Evolutionary conservation across 164 flowering plant genomes (phyloP).

Genomic region (Vitis amurensis): DNA sequence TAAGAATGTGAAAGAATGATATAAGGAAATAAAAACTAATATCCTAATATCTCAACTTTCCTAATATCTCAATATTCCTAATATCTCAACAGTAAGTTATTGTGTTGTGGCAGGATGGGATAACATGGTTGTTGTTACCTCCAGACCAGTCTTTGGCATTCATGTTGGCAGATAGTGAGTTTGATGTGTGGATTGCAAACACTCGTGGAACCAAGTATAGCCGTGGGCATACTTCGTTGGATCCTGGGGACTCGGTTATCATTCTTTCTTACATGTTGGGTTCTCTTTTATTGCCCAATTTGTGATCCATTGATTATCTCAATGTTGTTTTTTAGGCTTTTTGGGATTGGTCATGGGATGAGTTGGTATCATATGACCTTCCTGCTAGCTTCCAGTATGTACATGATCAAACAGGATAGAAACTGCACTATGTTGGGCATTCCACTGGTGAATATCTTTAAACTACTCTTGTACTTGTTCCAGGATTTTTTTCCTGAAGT

Average conservation of each 20-base stretch:
- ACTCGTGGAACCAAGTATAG: constrained; percentile 73
- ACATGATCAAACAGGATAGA: constrained; percentile 53
- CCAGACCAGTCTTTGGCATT: too few species aligned
- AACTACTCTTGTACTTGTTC: background rate
- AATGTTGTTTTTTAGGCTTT: constrained; percentile 41
- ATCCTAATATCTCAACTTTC: too few species aligned
- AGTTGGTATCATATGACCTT: constrained; percentile 63
- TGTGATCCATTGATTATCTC: background rate
- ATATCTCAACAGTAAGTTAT: too few species aligned
- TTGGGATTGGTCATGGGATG: constrained; percentile 99
- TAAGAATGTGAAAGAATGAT: too few species aligned
- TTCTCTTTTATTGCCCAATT: background rate
- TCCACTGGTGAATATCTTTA: constrained; percentile 51
- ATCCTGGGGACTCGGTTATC: constrained; percentile 43
- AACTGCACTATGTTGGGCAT: constrained; percentile 79
- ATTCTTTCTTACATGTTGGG: background rate
- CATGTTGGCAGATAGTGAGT: constrained; percentile 53
- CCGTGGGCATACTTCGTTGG: constrained; percentile 55
- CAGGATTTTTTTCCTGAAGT: background rate
- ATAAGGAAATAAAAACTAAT: too few species aligned
- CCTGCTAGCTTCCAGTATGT: constrained; percentile 64
- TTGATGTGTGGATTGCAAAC: constrained; percentile 81
- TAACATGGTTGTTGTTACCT: too few species aligned
- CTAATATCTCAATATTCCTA: too few species aligned
- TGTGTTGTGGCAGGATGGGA: too few species aligned